These are phyloP conservation scores for Termitomyces titanicus DNA, from an alignment of 768 basidiomycete genomes.

Conservation along the genomic window DNA sequence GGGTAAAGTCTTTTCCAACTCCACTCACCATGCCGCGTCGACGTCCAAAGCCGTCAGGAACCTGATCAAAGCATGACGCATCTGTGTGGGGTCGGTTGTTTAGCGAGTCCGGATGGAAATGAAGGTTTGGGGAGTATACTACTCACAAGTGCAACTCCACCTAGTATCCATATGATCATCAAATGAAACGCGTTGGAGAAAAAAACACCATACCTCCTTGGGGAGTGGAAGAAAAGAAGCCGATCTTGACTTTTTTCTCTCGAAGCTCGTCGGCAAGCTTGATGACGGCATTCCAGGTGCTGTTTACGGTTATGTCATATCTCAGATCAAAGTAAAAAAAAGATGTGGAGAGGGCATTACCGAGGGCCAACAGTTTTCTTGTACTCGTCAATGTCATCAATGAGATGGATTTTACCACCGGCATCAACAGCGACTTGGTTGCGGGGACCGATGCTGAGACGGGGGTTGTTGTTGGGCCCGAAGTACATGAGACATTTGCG, in stretches of 20 bases:
- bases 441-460: constrained; percentile 75
- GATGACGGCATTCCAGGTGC: constrained; percentile 78
- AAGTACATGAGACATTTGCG: constrained; percentile 84
- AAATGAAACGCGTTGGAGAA: background rate
- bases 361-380: constrained; percentile 65
- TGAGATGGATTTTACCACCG: constrained; percentile 79
- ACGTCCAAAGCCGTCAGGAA: constrained; percentile 79
- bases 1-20: too few relatives aligned
- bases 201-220: constrained; percentile 67
- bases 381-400: constrained; percentile 81
- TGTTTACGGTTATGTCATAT: constrained; percentile 17
- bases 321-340: constrained; percentile 4
- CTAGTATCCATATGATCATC: constrained; percentile 31
- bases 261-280: constrained; percentile 83
- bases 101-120: constrained; percentile 11
- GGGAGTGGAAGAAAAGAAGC: constrained; percentile 94
- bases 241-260: constrained; percentile 84
- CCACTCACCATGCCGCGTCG: constrained; percentile 76
- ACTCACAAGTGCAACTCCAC: constrained; percentile 89
- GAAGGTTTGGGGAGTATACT: constrained; percentile 3
- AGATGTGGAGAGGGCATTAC: constrained; percentile 22
- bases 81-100: constrained; percentile 38
- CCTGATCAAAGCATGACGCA: constrained; percentile 92
- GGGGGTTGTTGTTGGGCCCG: constrained; percentile 80
- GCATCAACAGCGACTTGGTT: constrained; percentile 90